These are phyloP conservation scores for Fusarium nodosum DNA, from an alignment of 2,329 filamentous ascomycete genomes.

Conservation along the genomic window DNA sequence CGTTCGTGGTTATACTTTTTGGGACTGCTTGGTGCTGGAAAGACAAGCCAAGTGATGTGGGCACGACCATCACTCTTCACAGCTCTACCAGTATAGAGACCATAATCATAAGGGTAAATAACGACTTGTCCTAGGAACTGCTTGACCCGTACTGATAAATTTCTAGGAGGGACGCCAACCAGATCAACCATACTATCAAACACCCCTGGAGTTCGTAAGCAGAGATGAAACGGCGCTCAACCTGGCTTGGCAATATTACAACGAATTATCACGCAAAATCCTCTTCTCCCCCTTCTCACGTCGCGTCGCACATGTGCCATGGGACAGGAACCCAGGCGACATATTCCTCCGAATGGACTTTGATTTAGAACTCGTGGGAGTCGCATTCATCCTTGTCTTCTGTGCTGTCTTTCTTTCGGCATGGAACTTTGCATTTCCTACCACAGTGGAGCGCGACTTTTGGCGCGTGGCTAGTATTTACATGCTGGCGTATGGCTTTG, in stretches of 20 bases:
- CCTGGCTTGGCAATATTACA: slow-evolving; percentile 30
- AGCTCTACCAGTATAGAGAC: not conserved
- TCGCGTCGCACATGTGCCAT: slow-evolving; percentile 5
- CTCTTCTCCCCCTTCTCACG: slow-evolving; percentile 25
- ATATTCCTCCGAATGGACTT: slow-evolving; percentile 29
- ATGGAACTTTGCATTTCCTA: slow-evolving; percentile 26
- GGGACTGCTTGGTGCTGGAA: slow-evolving; percentile 34
- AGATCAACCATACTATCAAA: slow-evolving; percentile 16
- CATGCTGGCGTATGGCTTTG: slow-evolving; percentile 17
- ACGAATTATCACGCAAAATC: slow-evolving; percentile 14
- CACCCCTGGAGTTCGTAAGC: slow-evolving; percentile 24
- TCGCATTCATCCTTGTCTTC: slow-evolving; percentile 28
- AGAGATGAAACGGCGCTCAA: slow-evolving; percentile 27
- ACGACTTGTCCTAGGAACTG: not conserved
- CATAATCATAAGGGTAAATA: not conserved
- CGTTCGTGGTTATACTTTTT: slow-evolving; percentile 21
- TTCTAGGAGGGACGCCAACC: not conserved
- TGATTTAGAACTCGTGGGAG: slow-evolving; percentile 21
- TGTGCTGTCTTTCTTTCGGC: slow-evolving; percentile 16
- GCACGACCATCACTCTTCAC: not conserved
- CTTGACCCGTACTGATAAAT: too few relatives aligned
- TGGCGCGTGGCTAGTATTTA: slow-evolving; percentile 27
- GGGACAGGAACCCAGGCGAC: slow-evolving; percentile 24
- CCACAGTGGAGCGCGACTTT: not conserved
- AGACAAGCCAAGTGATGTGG: slow-evolving; percentile 27